These are phyloP conservation scores for Aciculoconidium aculeatum DNA, from an alignment of 805 yeast genomes.

Conservation along the genomic window DNA sequence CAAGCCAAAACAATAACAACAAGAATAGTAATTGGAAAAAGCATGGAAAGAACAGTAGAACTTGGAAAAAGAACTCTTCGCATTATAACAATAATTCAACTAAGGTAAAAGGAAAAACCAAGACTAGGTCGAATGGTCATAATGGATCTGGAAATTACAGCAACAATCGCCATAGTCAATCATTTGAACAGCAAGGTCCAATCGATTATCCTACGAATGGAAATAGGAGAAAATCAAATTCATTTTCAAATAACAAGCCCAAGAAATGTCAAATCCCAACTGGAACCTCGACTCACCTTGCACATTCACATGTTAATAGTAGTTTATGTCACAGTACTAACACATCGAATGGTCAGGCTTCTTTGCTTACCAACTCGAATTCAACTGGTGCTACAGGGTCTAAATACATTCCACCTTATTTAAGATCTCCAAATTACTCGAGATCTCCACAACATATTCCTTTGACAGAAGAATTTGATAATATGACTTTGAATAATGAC, in stretches of 20 bases:
- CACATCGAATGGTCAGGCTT: not conserved
- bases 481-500: slow-evolving; percentile 22
- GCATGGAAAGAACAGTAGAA: not conserved
- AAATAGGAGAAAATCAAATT: too few relatives aligned
- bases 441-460: slow-evolving; percentile 31
- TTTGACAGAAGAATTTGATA: slow-evolving; percentile 32
- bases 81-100: too few relatives aligned
- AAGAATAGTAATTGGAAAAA: slow-evolving; percentile 3
- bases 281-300: too few relatives aligned
- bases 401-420: slow-evolving; percentile 38
- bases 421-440: slow-evolving; percentile 31
- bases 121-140: too few relatives aligned
- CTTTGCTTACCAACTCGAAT: slow-evolving; percentile 1
- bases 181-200: too few relatives aligned
- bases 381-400: slow-evolving; percentile 17
- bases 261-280: too few relatives aligned
- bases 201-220: too few relatives aligned
- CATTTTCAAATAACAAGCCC: too few relatives aligned
- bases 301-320: too few relatives aligned
- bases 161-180: slow-evolving; percentile 5
- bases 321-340: not conserved
- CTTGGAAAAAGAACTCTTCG: not conserved
- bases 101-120: slow-evolving; percentile 6
- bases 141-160: too few relatives aligned
- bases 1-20: slow-evolving; percentile 13